Evolutionary conservation across 176 grass and related monocot genomes (phyloP), one percentile per base, ranked within the genome.

Genomic region (Oryza glaberrima): DNA sequence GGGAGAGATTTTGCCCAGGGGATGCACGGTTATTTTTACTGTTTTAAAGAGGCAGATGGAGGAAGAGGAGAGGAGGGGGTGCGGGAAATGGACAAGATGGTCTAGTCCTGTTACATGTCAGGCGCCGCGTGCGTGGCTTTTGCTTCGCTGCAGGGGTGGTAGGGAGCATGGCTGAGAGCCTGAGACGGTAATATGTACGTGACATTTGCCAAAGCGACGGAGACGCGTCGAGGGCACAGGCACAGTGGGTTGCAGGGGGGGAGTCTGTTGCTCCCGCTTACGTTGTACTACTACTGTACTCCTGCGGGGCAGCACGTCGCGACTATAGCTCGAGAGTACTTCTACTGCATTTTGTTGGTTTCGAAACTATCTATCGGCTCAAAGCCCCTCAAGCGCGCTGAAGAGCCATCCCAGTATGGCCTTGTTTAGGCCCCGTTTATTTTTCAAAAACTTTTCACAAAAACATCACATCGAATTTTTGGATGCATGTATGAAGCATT

Each of bases 181-280:
- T 36, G 67, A 63, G 36, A 22, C 30, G 65, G 54, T 58, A 58
- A 19, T 58, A 58, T 30, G 43, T 63, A 12, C 15, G 72, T 49
- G 83, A 78, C 88, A 48, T 72, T 73, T 43, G 67, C 17, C 61
- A 17, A 86, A 65, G 4, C 11, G 84, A 74, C 83, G 65, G 74
- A 22, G 80, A 90, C 80, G 80, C 75, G 80, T 83, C 88, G 84
- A 83, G 9, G 6, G 6, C 6, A 58, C 79, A 72, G 6, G 6
- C 2, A 58, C 79, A 72, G 73, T 64, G 86, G 51, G 70, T 80
- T 73, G 46, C 38, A 38, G 5, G 14, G 4, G 16, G 0, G 6
- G 30, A 38, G n/a, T 58, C n/a, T 61, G 14, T n/a, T 44, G 17
- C 54, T 58, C 54, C 6, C 54, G 54, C 54, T 58, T 58, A n/a